Conservation (phyloP, 257 asterid species). For the Solanum habrochaites region DNA sequence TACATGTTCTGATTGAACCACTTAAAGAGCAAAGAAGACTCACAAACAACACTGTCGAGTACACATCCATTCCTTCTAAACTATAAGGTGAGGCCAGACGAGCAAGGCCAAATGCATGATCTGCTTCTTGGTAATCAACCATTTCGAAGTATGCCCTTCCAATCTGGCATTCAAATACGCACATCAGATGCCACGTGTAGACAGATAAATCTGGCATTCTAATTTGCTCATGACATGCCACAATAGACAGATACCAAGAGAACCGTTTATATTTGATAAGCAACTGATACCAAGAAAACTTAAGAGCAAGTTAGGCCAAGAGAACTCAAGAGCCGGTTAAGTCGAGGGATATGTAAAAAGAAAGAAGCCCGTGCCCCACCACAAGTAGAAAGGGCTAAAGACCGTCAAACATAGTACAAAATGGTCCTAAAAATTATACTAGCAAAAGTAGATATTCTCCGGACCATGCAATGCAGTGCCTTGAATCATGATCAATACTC, state of each 20-base stretch:
- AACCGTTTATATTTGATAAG: not conserved
- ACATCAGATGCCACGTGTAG: constrained; percentile 5
- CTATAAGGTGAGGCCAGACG: constrained; percentile 73
- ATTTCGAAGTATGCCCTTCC: constrained; percentile 83
- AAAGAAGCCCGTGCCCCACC: not conserved
- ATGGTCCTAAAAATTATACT: not conserved
- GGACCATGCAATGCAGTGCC: not conserved
- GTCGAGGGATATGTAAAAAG: not conserved
- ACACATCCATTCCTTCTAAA: constrained; percentile 91
- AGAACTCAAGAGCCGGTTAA: not conserved
- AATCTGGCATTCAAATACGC: constrained; percentile 39
- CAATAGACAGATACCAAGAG: constrained; percentile 3
- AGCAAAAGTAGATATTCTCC: not conserved
- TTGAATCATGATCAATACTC: not conserved
- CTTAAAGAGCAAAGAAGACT: constrained; percentile 22
- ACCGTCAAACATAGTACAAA: not conserved
- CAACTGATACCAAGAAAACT: not conserved
- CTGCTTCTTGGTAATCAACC: constrained; percentile 97
- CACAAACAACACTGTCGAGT: constrained; percentile 88
- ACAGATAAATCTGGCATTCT: not conserved
- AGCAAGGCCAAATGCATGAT: constrained; percentile 78
- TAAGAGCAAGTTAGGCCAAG: not conserved
- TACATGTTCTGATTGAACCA: not conserved
- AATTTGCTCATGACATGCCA: not conserved
- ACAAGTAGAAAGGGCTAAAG: not conserved